Evolutionary conservation across 2,329 filamentous ascomycete species (phyloP).

Genomic region (Aspergillus persii): DNA sequence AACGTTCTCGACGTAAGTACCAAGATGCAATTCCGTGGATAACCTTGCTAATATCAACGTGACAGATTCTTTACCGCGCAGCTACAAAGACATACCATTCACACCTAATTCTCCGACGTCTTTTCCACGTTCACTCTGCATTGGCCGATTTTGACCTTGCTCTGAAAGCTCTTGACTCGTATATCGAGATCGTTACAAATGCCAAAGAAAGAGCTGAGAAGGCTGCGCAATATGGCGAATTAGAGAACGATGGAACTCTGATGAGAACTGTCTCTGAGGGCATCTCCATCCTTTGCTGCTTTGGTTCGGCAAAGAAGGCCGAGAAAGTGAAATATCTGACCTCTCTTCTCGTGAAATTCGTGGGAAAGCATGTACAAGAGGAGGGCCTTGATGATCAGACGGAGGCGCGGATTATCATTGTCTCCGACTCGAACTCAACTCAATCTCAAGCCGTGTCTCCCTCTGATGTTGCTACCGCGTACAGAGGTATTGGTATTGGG

Average conservation of each 20-base stretch:
- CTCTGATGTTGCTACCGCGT: slow-evolving; percentile 65
- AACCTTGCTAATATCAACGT: background rate
- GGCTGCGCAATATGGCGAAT: slow-evolving; percentile 57
- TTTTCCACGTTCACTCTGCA: slow-evolving; percentile 84
- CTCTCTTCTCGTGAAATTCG: slow-evolving; percentile 69
- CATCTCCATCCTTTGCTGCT: slow-evolving; percentile 76
- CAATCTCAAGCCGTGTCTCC: slow-evolving; percentile 50
- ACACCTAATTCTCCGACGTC: slow-evolving; percentile 76
- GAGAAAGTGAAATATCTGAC: slow-evolving; percentile 75
- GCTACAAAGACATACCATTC: slow-evolving; percentile 95
- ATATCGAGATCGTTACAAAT: slow-evolving; percentile 81
- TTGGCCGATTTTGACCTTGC: slow-evolving; percentile 90
- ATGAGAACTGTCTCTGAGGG: slow-evolving; percentile 77
- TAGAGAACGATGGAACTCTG: slow-evolving; percentile 77
- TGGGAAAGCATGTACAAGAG: slow-evolving; percentile 58
- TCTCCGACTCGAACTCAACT: slow-evolving; percentile 15
- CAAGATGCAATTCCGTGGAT: background rate
- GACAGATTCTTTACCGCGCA: slow-evolving; percentile 79
- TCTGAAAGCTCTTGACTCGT: slow-evolving; percentile 87
- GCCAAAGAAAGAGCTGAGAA: slow-evolving; percentile 83
- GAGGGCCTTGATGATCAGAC: slow-evolving; percentile 21
- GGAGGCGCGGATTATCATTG: slow-evolving; percentile 18
- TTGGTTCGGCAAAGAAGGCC: slow-evolving; percentile 70
- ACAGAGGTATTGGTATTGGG: slow-evolving; percentile 81
- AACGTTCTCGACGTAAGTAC: slow-evolving; percentile 66